Percentiles rank a stretch among this genome's conserved stretches.
Evolutionary conservation across 768 basidiomycete species (phyloP).

Genomic region (Suillus paluster): DNA sequence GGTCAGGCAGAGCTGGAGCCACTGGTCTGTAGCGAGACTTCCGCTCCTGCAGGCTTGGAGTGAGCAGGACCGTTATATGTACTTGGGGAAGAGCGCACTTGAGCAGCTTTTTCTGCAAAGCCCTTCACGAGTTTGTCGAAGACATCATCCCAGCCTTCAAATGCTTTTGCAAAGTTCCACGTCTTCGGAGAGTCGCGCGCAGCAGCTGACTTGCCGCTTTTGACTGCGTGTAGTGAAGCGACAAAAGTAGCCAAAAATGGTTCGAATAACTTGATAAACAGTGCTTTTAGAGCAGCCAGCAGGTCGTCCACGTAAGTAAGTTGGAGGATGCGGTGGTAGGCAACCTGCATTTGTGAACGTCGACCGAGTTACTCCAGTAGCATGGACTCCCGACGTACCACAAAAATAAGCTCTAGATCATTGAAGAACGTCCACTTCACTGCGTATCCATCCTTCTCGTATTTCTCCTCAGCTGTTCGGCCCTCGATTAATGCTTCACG

Average conservation of each 20-base stretch:
- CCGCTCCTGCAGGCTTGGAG: slow-evolving; percentile 58
- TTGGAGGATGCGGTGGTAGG: slow-evolving; percentile 96
- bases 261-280: too few relatives aligned
- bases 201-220: slow-evolving; percentile 45
- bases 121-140: slow-evolving; percentile 78
- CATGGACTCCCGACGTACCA: slow-evolving; percentile 56
- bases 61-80: background rate
- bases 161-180: slow-evolving; percentile 73
- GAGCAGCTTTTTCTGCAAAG: slow-evolving; percentile 73
- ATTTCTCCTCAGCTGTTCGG: slow-evolving; percentile 76
- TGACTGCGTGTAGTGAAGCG: slow-evolving; percentile 74
- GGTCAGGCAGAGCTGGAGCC: slow-evolving; percentile 39
- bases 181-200: slow-evolving; percentile 41
- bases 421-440: slow-evolving; percentile 95
- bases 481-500: slow-evolving; percentile 93
- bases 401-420: slow-evolving; percentile 95
- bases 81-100: slow-evolving; percentile 42
- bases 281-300: too few relatives aligned
- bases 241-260: too few relatives aligned
- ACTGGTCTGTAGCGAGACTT: slow-evolving; percentile 60
- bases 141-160: slow-evolving; percentile 79
- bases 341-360: slow-evolving; percentile 59
- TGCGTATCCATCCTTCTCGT: slow-evolving; percentile 93
- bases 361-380: slow-evolving; percentile 5
- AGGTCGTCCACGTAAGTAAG: slow-evolving; percentile 94